These are phyloP conservation scores for Penicillium coprophilum DNA, from an alignment of 495 filamentous ascomycete species.

Conservation along the genomic window DNA sequence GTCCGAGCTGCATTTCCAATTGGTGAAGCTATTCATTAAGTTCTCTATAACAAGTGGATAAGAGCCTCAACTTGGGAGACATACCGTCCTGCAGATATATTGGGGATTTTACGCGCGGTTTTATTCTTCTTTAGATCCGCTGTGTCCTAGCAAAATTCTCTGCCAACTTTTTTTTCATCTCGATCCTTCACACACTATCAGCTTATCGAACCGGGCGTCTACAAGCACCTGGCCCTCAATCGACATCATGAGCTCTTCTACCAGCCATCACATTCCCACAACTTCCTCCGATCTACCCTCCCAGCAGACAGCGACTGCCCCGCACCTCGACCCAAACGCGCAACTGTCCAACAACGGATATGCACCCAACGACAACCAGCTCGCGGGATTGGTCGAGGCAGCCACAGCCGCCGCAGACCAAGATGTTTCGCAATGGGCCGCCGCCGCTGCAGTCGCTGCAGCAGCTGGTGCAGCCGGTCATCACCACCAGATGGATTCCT, in stretches of 20 bases:
- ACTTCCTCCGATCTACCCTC: conserved; percentile 32
- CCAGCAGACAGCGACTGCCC: conserved; percentile 27
- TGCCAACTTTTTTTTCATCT: too few relatives aligned
- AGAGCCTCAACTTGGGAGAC: background rate
- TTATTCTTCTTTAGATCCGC: background rate
- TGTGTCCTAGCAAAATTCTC: background rate
- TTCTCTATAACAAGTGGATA: conserved; percentile 3
- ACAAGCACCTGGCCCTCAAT: background rate
- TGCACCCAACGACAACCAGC: conserved; percentile 46
- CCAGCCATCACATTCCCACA: conserved; percentile 37
- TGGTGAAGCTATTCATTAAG: background rate
- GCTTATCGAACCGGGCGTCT: conserved; percentile 5
- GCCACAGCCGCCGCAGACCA: conserved; percentile 54
- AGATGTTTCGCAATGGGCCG: conserved; percentile 47
- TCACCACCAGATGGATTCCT: conserved; percentile 42
- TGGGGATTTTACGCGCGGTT: background rate
- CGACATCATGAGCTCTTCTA: conserved; percentile 34
- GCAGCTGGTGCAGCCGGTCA: conserved; percentile 41
- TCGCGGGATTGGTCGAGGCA: conserved; percentile 55
- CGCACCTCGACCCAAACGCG: conserved; percentile 37
- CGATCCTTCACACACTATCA: background rate
- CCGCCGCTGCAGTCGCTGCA: conserved; percentile 37
- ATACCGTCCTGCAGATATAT: background rate
- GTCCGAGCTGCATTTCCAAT: background rate
- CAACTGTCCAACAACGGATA: conserved; percentile 36